Evolutionary conservation across 2,329 filamentous ascomycete species (phyloP).

Genomic region (Venturia carpophila): DNA sequence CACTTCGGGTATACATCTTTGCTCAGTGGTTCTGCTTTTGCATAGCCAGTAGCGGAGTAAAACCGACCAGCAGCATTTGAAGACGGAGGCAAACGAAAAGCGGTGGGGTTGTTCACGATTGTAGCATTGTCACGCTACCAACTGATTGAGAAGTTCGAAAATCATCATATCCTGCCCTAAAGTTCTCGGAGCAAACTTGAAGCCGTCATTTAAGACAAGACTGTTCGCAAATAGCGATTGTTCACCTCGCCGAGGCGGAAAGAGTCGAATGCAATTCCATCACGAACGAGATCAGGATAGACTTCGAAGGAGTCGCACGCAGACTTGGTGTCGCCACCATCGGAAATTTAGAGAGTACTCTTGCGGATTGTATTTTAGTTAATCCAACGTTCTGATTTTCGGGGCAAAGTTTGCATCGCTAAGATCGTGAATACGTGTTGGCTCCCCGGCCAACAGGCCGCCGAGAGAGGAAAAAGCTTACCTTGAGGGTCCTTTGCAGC

Average conservation of each 20-base stretch:
- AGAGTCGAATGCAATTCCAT: conserved; percentile 30
- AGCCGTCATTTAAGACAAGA: conserved; percentile 30
- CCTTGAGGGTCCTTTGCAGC: conserved; percentile 28
- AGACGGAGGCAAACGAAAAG: neutral
- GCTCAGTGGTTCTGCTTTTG: conserved; percentile 24
- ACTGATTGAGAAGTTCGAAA: conserved; percentile 30
- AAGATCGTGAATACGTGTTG: neutral
- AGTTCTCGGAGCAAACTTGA: conserved; percentile 30
- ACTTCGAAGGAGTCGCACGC: conserved; percentile 23
- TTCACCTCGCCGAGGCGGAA: conserved; percentile 28
- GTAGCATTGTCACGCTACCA: conserved; percentile 26
- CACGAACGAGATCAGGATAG: conserved; percentile 23
- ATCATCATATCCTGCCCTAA: conserved; percentile 31
- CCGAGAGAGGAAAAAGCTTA: conserved; percentile 19
- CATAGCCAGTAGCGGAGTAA: conserved; percentile 9
- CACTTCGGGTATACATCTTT: conserved; percentile 27
- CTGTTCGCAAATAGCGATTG: conserved; percentile 25
- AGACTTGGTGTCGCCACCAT: conserved; percentile 32
- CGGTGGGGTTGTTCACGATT: conserved; percentile 13
- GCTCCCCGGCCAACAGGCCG: too few species aligned
- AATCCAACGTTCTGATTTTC: neutral
- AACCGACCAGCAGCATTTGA: conserved; percentile 20
- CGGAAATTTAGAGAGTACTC: conserved; percentile 33
- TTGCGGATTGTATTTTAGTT: conserved; percentile 19
- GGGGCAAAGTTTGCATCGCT: neutral